phyloP scores from a whole-genome alignment of 2,329 filamentous ascomycete species.

The Pestalotiopsis sp. region DNA sequence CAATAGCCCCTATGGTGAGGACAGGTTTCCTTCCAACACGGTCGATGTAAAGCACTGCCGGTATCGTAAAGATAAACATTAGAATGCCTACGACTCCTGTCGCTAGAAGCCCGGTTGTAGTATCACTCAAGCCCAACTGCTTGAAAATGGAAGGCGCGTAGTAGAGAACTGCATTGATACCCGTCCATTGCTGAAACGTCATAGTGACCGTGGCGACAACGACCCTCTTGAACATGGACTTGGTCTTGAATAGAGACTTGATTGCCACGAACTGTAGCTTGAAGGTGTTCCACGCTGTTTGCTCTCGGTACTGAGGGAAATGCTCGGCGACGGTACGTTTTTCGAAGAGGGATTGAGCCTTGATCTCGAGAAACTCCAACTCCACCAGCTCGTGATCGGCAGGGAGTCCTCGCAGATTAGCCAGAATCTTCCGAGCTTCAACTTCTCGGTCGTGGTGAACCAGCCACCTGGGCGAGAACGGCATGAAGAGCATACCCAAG shows the following conservation, averaged over 20 bases:
- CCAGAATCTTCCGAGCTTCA: constrained; percentile 66
- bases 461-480: constrained; percentile 77
- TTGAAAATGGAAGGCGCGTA: constrained; percentile 71
- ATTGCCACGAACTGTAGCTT: constrained; percentile 73
- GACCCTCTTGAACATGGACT: constrained; percentile 68
- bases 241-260: constrained; percentile 64
- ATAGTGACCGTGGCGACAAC: constrained; percentile 65
- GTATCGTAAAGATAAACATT: constrained; percentile 70
- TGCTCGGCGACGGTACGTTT: constrained; percentile 69
- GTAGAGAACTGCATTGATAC: constrained; percentile 48
- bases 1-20: constrained; percentile 65
- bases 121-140: constrained; percentile 60
- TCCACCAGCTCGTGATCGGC: constrained; percentile 69
- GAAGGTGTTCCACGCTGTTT: constrained; percentile 64
- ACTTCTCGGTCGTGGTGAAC: constrained; percentile 64
- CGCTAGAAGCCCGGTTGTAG: constrained; percentile 60
- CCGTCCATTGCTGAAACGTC: constrained; percentile 59
- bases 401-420: constrained; percentile 63
- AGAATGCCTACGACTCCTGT: constrained; percentile 73
- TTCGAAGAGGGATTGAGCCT: constrained; percentile 77
- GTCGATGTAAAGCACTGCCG: constrained; percentile 68
- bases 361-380: constrained; percentile 82
- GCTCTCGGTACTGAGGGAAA: constrained; percentile 66
- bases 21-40: constrained; percentile 65
- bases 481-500: constrained; percentile 77